Conservation (phyloP, 2,329 filamentous ascomycete species). For the Pezicula neosporulosa region DNA sequence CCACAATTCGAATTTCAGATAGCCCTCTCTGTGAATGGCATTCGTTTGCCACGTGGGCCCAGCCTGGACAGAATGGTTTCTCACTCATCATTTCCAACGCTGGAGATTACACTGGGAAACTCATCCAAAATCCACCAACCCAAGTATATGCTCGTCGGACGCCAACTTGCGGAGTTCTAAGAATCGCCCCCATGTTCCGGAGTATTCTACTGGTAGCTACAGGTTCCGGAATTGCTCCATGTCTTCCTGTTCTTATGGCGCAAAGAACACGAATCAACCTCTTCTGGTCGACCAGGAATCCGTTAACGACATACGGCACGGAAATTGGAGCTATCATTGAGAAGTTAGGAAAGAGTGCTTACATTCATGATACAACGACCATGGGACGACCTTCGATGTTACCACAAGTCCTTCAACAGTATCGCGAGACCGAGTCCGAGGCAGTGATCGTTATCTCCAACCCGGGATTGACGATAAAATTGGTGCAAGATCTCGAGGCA, state of each 20-base stretch:
- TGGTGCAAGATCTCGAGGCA: slow-evolving; percentile 29
- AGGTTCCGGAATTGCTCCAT: slow-evolving; percentile 68
- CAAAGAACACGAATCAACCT: slow-evolving; percentile 46
- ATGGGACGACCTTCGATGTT: slow-evolving; percentile 29
- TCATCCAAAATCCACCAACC: slow-evolving; percentile 57
- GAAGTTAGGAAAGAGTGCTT: slow-evolving; percentile 27
- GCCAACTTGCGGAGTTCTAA: slow-evolving; percentile 63
- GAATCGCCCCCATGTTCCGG: slow-evolving; percentile 62
- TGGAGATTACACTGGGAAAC: slow-evolving; percentile 66
- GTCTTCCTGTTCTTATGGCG: slow-evolving; percentile 56
- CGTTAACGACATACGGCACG: slow-evolving; percentile 31
- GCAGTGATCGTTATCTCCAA: slow-evolving; percentile 31
- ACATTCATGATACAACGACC: slow-evolving; percentile 29
- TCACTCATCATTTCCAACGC: slow-evolving; percentile 67
- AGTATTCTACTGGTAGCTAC: slow-evolving; percentile 64
- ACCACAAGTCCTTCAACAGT: slow-evolving; percentile 20
- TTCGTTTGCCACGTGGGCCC: slow-evolving; percentile 69
- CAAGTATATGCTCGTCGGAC: slow-evolving; percentile 64
- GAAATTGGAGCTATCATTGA: slow-evolving; percentile 23
- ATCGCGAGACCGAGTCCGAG: slow-evolving; percentile 24
- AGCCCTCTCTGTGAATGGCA: slow-evolving; percentile 67
- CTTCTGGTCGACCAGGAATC: slow-evolving; percentile 32
- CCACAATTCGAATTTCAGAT: slow-evolving; percentile 55
- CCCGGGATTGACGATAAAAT: slow-evolving; percentile 26
- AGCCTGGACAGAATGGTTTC: slow-evolving; percentile 52